Conservation (phyloP, 805 yeast species). For the Groenewaldozyma salmanticensis region DNA sequence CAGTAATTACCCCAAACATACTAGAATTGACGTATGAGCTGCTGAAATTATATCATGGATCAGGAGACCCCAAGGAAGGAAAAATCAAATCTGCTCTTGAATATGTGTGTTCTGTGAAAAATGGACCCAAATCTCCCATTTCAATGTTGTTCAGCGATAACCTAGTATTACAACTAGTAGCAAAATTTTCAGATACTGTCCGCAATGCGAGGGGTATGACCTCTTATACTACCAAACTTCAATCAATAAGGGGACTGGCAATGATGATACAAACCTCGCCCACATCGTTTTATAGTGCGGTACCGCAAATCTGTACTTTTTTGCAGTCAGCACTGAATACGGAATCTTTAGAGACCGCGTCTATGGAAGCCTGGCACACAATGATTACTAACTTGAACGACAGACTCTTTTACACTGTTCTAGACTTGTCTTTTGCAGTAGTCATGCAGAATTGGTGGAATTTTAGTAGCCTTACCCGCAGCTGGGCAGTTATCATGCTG, state of each 20-base stretch:
- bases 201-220: slow-evolving; percentile 63
- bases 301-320: slow-evolving; percentile 82
- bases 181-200: slow-evolving; percentile 63
- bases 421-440: slow-evolving; percentile 66
- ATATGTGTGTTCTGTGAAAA: slow-evolving; percentile 10
- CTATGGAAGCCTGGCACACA: slow-evolving; percentile 59
- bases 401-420: slow-evolving; percentile 50
- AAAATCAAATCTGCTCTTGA: slow-evolving; percentile 9
- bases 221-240: slow-evolving; percentile 61
- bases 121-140: slow-evolving; percentile 2
- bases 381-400: slow-evolving; percentile 49
- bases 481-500: slow-evolving; percentile 44
- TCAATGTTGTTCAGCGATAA: slow-evolving; percentile 37
- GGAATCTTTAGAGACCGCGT: slow-evolving; percentile 46
- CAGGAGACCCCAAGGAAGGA: slow-evolving; percentile 6
- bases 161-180: slow-evolving; percentile 55
- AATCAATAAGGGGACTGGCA: slow-evolving; percentile 64
- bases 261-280: slow-evolving; percentile 49
- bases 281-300: slow-evolving; percentile 49
- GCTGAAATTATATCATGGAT: slow-evolving; percentile 31
- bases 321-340: slow-evolving; percentile 69
- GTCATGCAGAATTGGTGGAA: slow-evolving; percentile 56
- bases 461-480: slow-evolving; percentile 41
- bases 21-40: slow-evolving; percentile 25
- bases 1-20: slow-evolving; percentile 21